These are phyloP conservation scores for Pleurotus ostreatus DNA, from an alignment of 768 basidiomycete species.

Conservation along the genomic window DNA sequence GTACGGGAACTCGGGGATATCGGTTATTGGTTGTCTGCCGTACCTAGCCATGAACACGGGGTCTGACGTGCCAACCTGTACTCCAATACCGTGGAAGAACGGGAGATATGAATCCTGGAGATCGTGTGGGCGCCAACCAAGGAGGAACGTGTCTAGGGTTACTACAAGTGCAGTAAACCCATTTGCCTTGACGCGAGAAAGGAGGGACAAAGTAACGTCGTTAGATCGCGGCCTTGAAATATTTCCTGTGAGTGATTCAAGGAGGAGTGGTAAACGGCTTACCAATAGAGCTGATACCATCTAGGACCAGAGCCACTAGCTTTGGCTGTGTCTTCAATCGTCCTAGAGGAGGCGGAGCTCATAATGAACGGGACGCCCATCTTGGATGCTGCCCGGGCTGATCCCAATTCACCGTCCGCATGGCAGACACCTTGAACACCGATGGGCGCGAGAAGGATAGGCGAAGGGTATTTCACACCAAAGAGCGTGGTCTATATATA, in stretches of 20 bases:
- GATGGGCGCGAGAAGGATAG: slow-evolving; percentile 67
- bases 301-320: slow-evolving; percentile 66
- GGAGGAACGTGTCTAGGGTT: slow-evolving; percentile 68
- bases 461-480: slow-evolving; percentile 57
- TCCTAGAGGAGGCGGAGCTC: slow-evolving; percentile 68
- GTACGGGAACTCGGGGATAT: slow-evolving; percentile 54
- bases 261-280: slow-evolving; percentile 10
- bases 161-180: slow-evolving; percentile 74
- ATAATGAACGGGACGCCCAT: slow-evolving; percentile 68
- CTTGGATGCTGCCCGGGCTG: slow-evolving; percentile 59
- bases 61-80: slow-evolving; percentile 66
- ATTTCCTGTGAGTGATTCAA: not conserved
- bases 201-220: slow-evolving; percentile 59
- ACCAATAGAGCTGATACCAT: slow-evolving; percentile 87
- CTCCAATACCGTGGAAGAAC: slow-evolving; percentile 60
- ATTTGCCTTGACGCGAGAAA: slow-evolving; percentile 59
- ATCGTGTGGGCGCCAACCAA: slow-evolving; percentile 80
- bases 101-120: slow-evolving; percentile 62
- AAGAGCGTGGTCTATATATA: slow-evolving; percentile 59
- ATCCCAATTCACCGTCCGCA: slow-evolving; percentile 66
- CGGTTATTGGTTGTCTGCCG: slow-evolving; percentile 38
- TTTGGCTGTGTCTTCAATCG: slow-evolving; percentile 73
- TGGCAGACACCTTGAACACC: slow-evolving; percentile 78
- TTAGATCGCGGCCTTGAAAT: slow-evolving; percentile 52
- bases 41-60: slow-evolving; percentile 71